phyloP scores from a whole-genome alignment of 2,329 filamentous ascomycete genomes.

The Thermoascus crustaceus region DNA sequence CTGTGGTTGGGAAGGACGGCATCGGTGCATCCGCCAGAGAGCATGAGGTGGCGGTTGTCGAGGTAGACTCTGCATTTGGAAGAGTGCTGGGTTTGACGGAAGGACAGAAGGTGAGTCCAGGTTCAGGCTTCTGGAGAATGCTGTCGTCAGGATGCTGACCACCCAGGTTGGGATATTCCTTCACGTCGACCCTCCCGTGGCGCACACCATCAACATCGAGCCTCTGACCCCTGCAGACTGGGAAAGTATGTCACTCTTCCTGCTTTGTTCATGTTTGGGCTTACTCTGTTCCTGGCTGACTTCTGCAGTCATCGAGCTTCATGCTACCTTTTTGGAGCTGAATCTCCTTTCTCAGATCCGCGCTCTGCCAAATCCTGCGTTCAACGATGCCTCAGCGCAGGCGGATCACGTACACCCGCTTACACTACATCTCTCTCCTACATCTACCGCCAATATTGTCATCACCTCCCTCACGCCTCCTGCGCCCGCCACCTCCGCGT shows the following conservation, averaged over 20 bases:
- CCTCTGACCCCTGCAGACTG: slow-evolving; percentile 91
- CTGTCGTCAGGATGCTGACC: slow-evolving; percentile 15
- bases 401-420: slow-evolving; percentile 62
- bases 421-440: slow-evolving; percentile 87
- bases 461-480: slow-evolving; percentile 75
- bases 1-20: slow-evolving; percentile 66
- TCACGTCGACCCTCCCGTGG: slow-evolving; percentile 82
- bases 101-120: slow-evolving; percentile 65
- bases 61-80: slow-evolving; percentile 81
- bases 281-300: slow-evolving; percentile 6
- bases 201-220: slow-evolving; percentile 94
- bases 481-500: slow-evolving; percentile 59
- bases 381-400: slow-evolving; percentile 43
- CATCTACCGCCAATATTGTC: slow-evolving; percentile 86
- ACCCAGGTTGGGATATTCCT: slow-evolving; percentile 53
- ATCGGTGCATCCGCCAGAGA: slow-evolving; percentile 57
- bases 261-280: not conserved
- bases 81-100: slow-evolving; percentile 67
- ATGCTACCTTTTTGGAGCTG: slow-evolving; percentile 89
- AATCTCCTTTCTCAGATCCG: slow-evolving; percentile 91
- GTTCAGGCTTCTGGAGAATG: slow-evolving; percentile 8
- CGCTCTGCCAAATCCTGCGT: slow-evolving; percentile 78
- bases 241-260: slow-evolving; percentile 56
- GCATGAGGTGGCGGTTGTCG: slow-evolving; percentile 68
- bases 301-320: slow-evolving; percentile 71